A percentile compares a stretch with the other conserved stretches of the same genome.
These are phyloP conservation scores for Cyberlindnera petersonii DNA, from an alignment of 805 yeast genomes.

Conservation along the genomic window DNA sequence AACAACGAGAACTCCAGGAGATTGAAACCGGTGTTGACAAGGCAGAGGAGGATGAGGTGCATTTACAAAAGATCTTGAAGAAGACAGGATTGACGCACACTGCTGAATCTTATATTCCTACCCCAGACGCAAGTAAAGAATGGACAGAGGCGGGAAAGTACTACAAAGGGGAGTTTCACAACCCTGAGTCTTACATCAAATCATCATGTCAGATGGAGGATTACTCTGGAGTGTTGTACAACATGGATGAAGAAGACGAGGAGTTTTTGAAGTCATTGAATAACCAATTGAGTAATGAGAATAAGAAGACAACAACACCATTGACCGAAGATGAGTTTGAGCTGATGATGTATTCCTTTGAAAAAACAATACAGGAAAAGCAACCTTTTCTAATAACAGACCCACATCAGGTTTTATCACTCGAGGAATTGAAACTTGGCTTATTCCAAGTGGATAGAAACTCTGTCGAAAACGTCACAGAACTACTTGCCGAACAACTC, in stretches of 20 bases:
- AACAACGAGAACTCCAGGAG: constrained; percentile 82
- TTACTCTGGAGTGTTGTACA: constrained; percentile 78
- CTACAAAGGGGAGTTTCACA: constrained; percentile 61
- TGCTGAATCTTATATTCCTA: constrained; percentile 58
- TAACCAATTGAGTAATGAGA: constrained; percentile 25
- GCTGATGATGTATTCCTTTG: constrained; percentile 66
- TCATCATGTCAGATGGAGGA: constrained; percentile 96
- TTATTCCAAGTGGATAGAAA: constrained; percentile 41
- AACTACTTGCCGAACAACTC: constrained; percentile 52
- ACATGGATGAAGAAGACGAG: constrained; percentile 88
- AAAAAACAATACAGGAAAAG: constrained; percentile 65
- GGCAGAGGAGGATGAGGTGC: constrained; percentile 95
- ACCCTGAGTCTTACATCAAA: constrained; percentile 78
- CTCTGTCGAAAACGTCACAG: constrained; percentile 55
- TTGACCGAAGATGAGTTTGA: constrained; percentile 88
- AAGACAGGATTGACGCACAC: constrained; percentile 68
- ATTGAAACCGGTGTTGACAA: constrained; percentile 98
- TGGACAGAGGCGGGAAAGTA: constrained; percentile 77
- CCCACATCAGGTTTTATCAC: constrained; percentile 68
- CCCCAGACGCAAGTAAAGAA: constrained; percentile 86
- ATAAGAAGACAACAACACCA: constrained; percentile 14
- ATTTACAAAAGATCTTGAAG: constrained; percentile 84
- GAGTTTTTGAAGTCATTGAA: constrained; percentile 50
- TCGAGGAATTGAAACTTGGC: constrained; percentile 60
- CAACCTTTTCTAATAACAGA: constrained; percentile 90